Percentiles rank a stretch among this genome's conserved stretches.
phyloP scores from a whole-genome alignment of 177 flowering plant genomes.

The Telopea speciosissima region DNA sequence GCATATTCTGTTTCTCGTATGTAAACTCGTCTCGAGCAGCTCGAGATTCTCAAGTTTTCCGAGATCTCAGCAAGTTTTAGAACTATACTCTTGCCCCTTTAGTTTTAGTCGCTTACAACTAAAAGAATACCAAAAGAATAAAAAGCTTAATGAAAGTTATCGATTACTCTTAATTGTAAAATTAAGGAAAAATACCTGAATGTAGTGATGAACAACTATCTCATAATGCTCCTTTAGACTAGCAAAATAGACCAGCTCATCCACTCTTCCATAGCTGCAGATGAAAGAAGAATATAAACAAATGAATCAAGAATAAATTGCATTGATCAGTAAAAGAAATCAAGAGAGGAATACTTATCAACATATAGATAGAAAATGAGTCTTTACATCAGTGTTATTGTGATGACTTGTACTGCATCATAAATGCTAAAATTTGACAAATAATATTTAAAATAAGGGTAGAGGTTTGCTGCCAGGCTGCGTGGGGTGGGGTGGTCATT shows the following conservation, averaged over 20 bases:
- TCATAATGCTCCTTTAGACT: constrained; percentile 87
- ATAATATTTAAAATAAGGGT: too few species aligned
- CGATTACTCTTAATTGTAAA: background rate
- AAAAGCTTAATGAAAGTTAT: background rate
- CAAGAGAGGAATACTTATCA: background rate
- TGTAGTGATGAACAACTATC: constrained; percentile 90
- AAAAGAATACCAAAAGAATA: background rate
- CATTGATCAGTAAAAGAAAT: background rate
- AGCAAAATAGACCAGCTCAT: constrained; percentile 94
- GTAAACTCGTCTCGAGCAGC: too few species aligned
- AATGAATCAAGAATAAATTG: background rate
- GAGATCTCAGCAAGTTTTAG: too few species aligned
- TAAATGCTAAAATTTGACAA: background rate
- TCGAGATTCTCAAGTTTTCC: too few species aligned
- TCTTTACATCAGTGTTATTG: background rate
- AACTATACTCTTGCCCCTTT: too few species aligned
- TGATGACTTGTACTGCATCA: background rate
- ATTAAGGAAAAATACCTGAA: constrained; percentile 58
- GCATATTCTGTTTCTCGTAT: too few species aligned
- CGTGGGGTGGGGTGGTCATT: too few species aligned
- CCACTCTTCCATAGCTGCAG: constrained; percentile 95
- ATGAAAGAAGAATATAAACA: constrained; percentile 4
- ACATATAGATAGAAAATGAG: background rate
- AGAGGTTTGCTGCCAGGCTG: too few species aligned
- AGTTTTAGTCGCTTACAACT: background rate